Evolutionary conservation across 768 basidiomycete genomes (phyloP), one percentile per base, ranked within the genome.

Genomic region (Pleurotus djamor): DNA sequence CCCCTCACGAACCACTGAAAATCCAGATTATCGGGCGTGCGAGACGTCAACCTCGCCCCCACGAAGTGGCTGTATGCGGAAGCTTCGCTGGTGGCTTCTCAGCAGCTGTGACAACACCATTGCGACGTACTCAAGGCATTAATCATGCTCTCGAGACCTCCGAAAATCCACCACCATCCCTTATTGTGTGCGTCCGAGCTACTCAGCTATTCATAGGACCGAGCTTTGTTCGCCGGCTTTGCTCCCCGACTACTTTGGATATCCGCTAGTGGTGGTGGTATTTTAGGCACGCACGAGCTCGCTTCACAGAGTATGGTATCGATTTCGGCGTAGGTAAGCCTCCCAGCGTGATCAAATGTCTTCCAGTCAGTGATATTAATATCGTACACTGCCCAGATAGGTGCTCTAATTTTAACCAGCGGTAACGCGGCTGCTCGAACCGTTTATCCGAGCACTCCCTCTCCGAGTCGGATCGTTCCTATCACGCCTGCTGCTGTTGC

Each of bases 101-200:
- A 4, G 96, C 95, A 0, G 92, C 89, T 0, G 64, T 89, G 36
- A 98, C 97, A 1, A 98, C 97, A 0, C 97, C 97, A 1, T 77
- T 99, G 33, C n/a, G 97, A 99, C 67, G 97, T 98, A 2, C 81
- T 97, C 36, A 99, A 99, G 71, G 98, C 97, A 1, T 83, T 97
- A 14, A 90, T 97, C 47, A 98, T 99, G 97, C 82, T 98, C 6
- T 98, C 6, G 95, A 96, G 66, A 78, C 91, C 56, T 80, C 77
- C 1, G 75, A 79, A 45, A 77, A 78, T 16, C 74, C 77, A 60
- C 59, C 77, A 34, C 86, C 89, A 1, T 84, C 88, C 2, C 71
- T 92, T 47, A 62, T 76, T 1, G 71, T 71, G 10, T 84, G 91
- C 35, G 71, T 94, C 32, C 66, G 72, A 35, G 76, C 80, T 5